Evolutionary conservation across 164 flowering plant species (phyloP).

Genomic region (Protea cynaroides): DNA sequence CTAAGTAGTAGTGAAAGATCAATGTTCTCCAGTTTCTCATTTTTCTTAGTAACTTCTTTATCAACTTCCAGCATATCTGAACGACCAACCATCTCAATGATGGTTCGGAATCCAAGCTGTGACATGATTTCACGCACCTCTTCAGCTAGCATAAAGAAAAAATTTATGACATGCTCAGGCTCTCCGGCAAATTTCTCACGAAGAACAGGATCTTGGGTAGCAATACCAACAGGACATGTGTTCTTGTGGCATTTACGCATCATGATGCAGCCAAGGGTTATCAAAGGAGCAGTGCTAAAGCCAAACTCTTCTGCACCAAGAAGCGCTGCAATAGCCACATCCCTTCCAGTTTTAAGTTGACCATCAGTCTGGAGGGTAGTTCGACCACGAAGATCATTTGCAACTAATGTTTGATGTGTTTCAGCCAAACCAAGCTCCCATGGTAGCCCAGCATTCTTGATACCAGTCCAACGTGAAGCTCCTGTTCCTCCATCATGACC

Average conservation of each 20-base stretch:
- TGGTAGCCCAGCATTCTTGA: slow-evolving; percentile 96
- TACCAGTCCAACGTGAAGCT: slow-evolving; percentile 99
- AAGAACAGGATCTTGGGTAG: slow-evolving; percentile 99
- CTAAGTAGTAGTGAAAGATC: slow-evolving; percentile 77
- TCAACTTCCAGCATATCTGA: slow-evolving; percentile 97
- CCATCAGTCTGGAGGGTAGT: slow-evolving; percentile 94
- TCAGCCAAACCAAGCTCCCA: slow-evolving; percentile 99
- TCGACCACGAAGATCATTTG: slow-evolving; percentile 96
- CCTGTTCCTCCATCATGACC: slow-evolving; percentile 99
- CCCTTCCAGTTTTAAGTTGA: slow-evolving; percentile 95
- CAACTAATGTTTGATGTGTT: slow-evolving; percentile 96
- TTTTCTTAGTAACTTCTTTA: slow-evolving; percentile 54
- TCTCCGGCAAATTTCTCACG: slow-evolving; percentile 98
- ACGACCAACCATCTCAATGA: slow-evolving; percentile 95
- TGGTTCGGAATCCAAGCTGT: slow-evolving; percentile 71
- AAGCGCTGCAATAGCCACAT: slow-evolving; percentile 95
- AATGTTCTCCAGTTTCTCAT: slow-evolving; percentile 88
- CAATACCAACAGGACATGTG: slow-evolving; percentile 99
- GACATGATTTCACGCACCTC: slow-evolving; percentile 96
- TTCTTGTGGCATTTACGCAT: slow-evolving; percentile 99
- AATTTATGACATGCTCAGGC: slow-evolving; percentile 96
- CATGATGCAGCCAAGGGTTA: slow-evolving; percentile 98
- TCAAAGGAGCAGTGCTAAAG: slow-evolving; percentile 98
- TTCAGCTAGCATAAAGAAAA: slow-evolving; percentile 98
- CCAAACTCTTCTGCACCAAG: slow-evolving; percentile 99